Evolutionary conservation across 2,329 filamentous ascomycete species (phyloP).

Genomic region (Cladosporium velox): DNA sequence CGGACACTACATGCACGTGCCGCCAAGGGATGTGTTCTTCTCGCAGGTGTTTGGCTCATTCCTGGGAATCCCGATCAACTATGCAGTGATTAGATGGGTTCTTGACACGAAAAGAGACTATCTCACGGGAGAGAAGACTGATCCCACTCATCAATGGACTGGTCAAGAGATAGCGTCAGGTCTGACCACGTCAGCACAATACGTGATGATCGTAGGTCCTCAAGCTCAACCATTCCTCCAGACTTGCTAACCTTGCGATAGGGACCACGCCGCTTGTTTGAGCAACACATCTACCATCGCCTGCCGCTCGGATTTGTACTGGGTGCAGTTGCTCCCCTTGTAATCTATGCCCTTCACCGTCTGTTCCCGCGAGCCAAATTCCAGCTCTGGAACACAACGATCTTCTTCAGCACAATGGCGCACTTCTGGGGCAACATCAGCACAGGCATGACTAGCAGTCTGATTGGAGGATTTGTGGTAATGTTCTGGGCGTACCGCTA

Average conservation of each 20-base stretch:
- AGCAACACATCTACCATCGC: slow-evolving; percentile 49
- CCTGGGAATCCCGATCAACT: slow-evolving; percentile 63
- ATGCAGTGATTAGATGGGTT: slow-evolving; percentile 62
- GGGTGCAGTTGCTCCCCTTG: slow-evolving; percentile 49
- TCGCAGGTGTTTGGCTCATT: slow-evolving; percentile 62
- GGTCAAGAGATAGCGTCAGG: slow-evolving; percentile 55
- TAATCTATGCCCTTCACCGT: slow-evolving; percentile 56
- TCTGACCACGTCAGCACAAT: slow-evolving; percentile 60
- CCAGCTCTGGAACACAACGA: slow-evolving; percentile 62
- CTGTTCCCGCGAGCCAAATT: slow-evolving; percentile 58
- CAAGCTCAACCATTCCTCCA: not conserved
- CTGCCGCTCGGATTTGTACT: slow-evolving; percentile 58
- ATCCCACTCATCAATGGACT: slow-evolving; percentile 64
- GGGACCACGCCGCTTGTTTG: slow-evolving; percentile 54
- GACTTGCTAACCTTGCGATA: not conserved
- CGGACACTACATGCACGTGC: slow-evolving; percentile 65
- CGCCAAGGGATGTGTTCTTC: slow-evolving; percentile 61
- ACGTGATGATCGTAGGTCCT: slow-evolving; percentile 53
- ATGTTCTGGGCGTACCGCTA: slow-evolving; percentile 62
- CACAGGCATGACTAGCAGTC: slow-evolving; percentile 45
- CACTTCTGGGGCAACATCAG: slow-evolving; percentile 64
- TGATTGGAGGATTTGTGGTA: slow-evolving; percentile 62
- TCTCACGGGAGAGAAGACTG: slow-evolving; percentile 39
- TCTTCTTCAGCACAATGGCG: slow-evolving; percentile 59
- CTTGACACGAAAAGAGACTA: slow-evolving; percentile 59